Percentiles rank a stretch among this genome's conserved stretches.
Evolutionary conservation across 352 stramenopile genomes (phyloP).

Genomic region (Phytopythium aichiense): DNA sequence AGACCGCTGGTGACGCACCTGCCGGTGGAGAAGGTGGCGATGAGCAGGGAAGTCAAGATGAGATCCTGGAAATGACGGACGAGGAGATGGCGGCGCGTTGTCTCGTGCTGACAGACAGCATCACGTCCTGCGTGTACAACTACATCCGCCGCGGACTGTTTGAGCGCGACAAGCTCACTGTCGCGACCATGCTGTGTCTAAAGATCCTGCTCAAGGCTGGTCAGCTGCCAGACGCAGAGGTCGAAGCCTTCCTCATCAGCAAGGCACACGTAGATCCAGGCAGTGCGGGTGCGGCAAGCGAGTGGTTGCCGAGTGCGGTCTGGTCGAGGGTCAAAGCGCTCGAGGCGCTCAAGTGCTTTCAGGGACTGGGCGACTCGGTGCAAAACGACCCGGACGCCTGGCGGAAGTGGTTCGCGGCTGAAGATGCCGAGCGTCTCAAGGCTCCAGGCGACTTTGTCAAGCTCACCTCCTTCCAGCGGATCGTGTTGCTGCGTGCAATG

Average conservation of each 20-base stretch:
- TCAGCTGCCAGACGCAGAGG: constrained; percentile 76
- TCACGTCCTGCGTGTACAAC: constrained; percentile 95
- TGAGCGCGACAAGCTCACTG: constrained; percentile 94
- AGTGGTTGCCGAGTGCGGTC: constrained; percentile 89
- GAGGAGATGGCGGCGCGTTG: constrained; percentile 87
- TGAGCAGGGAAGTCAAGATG: constrained; percentile 15
- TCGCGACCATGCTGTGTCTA: constrained; percentile 92
- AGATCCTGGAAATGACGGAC: constrained; percentile 72
- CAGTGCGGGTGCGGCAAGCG: constrained; percentile 90
- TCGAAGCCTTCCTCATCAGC: constrained; percentile 91
- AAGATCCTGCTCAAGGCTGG: constrained; percentile 92
- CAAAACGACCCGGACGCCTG: constrained; percentile 97
- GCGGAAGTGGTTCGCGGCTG: constrained; percentile 94
- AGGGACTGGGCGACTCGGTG: constrained; percentile 92
- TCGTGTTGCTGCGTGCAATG: constrained; percentile 91
- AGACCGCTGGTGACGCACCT: constrained; percentile 7
- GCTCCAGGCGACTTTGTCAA: constrained; percentile 92
- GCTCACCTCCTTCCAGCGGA: constrained; percentile 72
- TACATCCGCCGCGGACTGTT: constrained; percentile 94
- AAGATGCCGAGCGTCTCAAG: constrained; percentile 93
- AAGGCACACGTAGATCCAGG: constrained; percentile 85
- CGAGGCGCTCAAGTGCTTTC: constrained; percentile 90
- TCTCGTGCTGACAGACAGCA: constrained; percentile 87
- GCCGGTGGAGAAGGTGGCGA: constrained; percentile 26
- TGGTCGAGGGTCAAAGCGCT: constrained; percentile 94